These are phyloP conservation scores for Meyerozyma carpophila DNA, from an alignment of 1,139 yeast genomes.

Conservation along the genomic window DNA sequence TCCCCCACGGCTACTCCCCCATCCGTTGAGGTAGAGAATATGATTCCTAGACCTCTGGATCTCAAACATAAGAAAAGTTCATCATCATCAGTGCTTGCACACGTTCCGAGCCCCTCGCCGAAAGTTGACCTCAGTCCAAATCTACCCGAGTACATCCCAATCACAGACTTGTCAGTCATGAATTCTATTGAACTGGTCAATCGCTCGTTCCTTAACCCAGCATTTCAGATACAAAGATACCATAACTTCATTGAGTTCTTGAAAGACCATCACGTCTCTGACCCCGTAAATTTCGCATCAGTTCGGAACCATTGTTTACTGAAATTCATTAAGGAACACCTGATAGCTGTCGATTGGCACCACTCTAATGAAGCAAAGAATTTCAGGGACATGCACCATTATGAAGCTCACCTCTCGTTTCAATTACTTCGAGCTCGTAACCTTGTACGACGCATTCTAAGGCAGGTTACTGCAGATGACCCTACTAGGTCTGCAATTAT, in stretches of 20 bases:
- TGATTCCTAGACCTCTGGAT: neutral
- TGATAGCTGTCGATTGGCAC: conserved; percentile 1
- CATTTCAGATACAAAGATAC: conserved; percentile 30
- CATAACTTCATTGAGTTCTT: conserved; percentile 30
- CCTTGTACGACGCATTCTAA: conserved; percentile 24
- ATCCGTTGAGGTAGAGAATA: neutral
- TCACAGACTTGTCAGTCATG: conserved; percentile 19
- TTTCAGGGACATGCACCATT: conserved; percentile 18
- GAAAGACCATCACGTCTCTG: conserved; percentile 29
- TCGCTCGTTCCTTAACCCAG: conserved; percentile 21
- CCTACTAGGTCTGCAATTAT: conserved; percentile 3
- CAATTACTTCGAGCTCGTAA: conserved; percentile 25
- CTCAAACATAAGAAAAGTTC: neutral
- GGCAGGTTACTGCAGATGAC: conserved; percentile 2
- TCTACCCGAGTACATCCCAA: conserved; percentile 14
- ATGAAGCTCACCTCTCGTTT: conserved; percentile 30
- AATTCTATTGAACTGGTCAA: conserved; percentile 22
- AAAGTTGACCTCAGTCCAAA: neutral
- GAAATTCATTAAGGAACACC: conserved; percentile 24
- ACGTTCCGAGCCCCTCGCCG: neutral
- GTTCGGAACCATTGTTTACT: conserved; percentile 34
- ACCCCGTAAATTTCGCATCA: conserved; percentile 38
- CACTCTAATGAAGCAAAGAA: conserved; percentile 1
- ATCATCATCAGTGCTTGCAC: neutral
- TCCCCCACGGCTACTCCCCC: neutral